Evolutionary conservation across 2,329 filamentous ascomycete genomes (phyloP).

Genomic region (Pseudogymnoascus sp.): DNA sequence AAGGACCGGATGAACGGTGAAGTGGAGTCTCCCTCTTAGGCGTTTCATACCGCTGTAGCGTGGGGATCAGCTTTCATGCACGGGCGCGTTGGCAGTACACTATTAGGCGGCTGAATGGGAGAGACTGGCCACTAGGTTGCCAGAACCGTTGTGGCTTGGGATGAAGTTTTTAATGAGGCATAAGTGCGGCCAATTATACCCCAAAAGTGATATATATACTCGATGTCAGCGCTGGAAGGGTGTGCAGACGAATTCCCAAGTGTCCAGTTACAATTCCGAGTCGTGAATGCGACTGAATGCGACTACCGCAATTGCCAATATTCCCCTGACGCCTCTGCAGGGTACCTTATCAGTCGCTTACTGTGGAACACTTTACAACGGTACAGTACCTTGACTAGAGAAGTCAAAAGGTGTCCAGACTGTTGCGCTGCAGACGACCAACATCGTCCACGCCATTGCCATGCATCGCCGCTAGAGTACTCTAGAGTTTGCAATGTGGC

Average conservation of each 20-base stretch:
- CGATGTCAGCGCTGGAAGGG: background rate
- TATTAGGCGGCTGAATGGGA: background rate
- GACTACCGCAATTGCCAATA: background rate
- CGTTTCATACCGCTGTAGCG: background rate
- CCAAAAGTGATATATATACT: background rate
- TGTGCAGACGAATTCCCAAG: background rate
- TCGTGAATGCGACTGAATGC: background rate
- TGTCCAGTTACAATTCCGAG: background rate
- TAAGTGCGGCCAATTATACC: background rate
- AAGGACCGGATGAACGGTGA: background rate
- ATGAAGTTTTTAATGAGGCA: background rate
- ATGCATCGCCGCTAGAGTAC: background rate
- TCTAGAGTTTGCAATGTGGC: background rate
- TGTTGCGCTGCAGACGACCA: background rate
- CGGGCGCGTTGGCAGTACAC: background rate
- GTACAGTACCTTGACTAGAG: background rate
- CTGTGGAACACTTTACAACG: background rate
- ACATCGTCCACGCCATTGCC: background rate
- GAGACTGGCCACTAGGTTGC: background rate
- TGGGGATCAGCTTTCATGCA: background rate
- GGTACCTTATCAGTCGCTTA: slow-evolving; percentile 1
- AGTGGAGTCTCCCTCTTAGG: background rate
- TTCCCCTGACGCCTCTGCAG: background rate
- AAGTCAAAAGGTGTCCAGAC: background rate
- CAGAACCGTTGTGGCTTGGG: background rate